Conservation (phyloP, 352 stramenopile genomes). For the Blastocystis sp. region DNA sequence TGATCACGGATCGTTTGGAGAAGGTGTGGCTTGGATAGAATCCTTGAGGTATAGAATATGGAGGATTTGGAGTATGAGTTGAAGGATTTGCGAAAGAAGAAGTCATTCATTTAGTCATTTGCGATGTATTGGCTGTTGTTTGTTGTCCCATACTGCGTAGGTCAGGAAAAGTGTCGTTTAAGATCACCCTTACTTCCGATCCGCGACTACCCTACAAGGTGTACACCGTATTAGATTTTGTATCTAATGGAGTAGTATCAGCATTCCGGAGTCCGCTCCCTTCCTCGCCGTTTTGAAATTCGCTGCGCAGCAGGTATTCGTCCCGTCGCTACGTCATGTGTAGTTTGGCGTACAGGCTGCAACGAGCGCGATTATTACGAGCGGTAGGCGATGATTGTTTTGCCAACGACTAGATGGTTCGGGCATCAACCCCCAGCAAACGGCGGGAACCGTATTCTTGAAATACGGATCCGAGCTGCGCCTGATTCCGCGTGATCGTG, state of each 20-base stretch:
- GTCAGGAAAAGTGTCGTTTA: slow-evolving; percentile 79
- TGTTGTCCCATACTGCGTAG: slow-evolving; percentile 49
- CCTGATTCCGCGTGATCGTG: slow-evolving; percentile 80
- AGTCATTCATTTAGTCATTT: slow-evolving; percentile 25
- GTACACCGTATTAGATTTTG: slow-evolving; percentile 69
- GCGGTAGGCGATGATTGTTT: slow-evolving; percentile 73
- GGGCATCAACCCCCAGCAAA: slow-evolving; percentile 81
- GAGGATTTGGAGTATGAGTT: slow-evolving; percentile 34
- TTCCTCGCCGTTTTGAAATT: slow-evolving; percentile 83
- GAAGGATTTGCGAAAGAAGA: slow-evolving; percentile 45
- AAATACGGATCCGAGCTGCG: slow-evolving; percentile 81
- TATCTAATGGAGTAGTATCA: slow-evolving; percentile 71
- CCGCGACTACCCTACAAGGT: slow-evolving; percentile 80
- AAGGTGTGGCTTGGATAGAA: slow-evolving; percentile 63
- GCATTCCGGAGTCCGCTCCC: slow-evolving; percentile 79
- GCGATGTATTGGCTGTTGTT: not conserved
- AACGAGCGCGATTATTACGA: slow-evolving; percentile 83
- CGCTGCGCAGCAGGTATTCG: slow-evolving; percentile 77
- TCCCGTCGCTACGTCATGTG: not conserved
- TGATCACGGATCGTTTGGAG: slow-evolving; percentile 81
- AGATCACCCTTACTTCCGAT: slow-evolving; percentile 82
- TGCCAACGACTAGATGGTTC: slow-evolving; percentile 76
- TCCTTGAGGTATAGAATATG: slow-evolving; percentile 10
- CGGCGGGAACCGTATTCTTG: slow-evolving; percentile 79
- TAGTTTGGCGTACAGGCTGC: slow-evolving; percentile 79